phyloP scores from a whole-genome alignment of 192 early-diverging fungal species.

The Coemansia sp. region DNA sequence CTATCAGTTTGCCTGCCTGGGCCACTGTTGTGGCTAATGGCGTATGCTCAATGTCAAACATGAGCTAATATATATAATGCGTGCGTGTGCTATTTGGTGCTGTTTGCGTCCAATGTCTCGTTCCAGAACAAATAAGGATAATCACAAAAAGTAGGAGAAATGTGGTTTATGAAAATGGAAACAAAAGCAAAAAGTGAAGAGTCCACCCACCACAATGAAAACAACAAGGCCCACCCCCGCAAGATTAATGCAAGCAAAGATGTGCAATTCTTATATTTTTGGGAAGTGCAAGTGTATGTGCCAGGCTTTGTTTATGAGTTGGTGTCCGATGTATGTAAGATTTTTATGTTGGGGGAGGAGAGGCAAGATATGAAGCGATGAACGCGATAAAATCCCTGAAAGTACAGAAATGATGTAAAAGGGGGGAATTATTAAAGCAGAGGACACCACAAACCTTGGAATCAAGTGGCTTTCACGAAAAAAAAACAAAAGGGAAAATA shows the following conservation, averaged over 20 bases:
- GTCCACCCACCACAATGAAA: background rate
- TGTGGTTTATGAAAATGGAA: background rate
- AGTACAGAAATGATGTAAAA: background rate
- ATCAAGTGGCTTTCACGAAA: background rate
- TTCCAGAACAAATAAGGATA: no score
- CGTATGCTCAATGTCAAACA: slow-evolving; percentile 46
- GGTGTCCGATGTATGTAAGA: background rate
- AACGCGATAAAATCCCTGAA: background rate
- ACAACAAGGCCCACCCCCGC: background rate
- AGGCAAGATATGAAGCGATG: background rate
- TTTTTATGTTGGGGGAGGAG: background rate
- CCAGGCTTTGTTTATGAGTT: no score
- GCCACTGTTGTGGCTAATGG: slow-evolving; percentile 36
- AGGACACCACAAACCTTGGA: background rate
- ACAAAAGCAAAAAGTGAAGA: background rate
- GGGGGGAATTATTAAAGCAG: background rate
- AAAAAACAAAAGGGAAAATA: background rate
- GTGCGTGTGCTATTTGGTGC: background rate
- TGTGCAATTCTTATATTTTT: background rate
- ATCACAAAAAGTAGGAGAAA: no score
- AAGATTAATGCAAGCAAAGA: background rate
- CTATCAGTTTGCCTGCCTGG: slow-evolving; percentile 38
- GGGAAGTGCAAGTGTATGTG: background rate
- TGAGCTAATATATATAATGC: background rate
- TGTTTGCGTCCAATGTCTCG: no score